Conservation (phyloP, 2,329 filamentous ascomycete genomes). For the Talaromyces atroroseus region DNA sequence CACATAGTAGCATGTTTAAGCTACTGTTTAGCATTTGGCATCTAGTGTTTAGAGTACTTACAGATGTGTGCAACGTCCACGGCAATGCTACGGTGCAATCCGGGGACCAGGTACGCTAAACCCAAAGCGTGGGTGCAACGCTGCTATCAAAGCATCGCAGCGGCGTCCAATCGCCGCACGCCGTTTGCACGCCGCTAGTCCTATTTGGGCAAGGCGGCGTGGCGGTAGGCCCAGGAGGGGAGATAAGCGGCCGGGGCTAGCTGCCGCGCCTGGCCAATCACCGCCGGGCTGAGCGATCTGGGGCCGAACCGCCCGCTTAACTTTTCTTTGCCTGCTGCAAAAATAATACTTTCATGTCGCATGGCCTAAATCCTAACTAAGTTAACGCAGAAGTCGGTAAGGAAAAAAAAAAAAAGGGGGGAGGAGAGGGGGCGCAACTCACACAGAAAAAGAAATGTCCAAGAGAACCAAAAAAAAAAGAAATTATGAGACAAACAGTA, state of each 20-base stretch:
- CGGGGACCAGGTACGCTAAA: slow-evolving; percentile 4
- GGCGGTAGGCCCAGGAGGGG: not conserved
- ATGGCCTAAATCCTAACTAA: no score
- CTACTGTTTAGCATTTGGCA: no score
- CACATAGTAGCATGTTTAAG: no score
- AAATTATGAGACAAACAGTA: no score
- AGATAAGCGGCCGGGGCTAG: slow-evolving; percentile 5
- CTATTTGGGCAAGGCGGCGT: not conserved
- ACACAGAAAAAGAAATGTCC: no score
- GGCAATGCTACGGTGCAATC: slow-evolving; percentile 8
- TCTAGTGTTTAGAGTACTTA: no score
- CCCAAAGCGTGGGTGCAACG: slow-evolving; percentile 7
- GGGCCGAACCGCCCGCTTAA: not conserved
- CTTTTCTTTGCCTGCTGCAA: not conserved
- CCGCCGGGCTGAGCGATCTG: not conserved
- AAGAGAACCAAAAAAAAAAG: not conserved
- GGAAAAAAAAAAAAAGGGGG: no score
- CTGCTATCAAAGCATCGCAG: slow-evolving; percentile 6
- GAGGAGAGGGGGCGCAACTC: no score
- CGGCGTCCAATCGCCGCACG: not conserved
- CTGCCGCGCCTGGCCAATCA: not conserved
- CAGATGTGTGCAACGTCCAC: not conserved
- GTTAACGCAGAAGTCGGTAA: no score
- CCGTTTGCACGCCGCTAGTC: not conserved
- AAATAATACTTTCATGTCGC: no score